These are phyloP conservation scores for Pseudohyphozyma bogoriensis DNA, from an alignment of 768 basidiomycete species.

Conservation along the genomic window DNA sequence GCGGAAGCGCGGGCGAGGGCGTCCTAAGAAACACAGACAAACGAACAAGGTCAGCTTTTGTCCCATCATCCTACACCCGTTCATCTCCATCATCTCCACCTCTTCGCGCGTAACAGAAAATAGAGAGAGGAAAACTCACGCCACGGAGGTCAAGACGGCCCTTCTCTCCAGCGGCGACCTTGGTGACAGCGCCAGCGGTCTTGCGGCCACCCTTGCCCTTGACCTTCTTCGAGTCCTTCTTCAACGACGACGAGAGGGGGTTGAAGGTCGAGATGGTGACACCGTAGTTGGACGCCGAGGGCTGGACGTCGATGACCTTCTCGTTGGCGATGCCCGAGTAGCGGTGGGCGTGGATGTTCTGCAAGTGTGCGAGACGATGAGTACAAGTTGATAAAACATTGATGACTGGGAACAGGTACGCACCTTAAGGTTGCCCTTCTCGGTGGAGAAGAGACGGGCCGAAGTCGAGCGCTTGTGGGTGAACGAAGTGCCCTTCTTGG, in stretches of 20 bases:
- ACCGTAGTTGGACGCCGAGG: slow-evolving; percentile 14
- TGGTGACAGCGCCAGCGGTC: neutral
- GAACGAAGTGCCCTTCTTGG: slow-evolving; percentile 1
- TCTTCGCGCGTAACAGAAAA: too few relatives aligned
- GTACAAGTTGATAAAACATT: neutral
- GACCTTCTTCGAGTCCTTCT: slow-evolving; percentile 17
- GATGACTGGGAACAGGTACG: neutral
- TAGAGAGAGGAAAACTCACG: slow-evolving; percentile 3
- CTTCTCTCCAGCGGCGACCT: neutral
- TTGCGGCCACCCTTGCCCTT: slow-evolving; percentile 12
- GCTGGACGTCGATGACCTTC: slow-evolving; percentile 27
- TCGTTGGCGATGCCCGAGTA: slow-evolving; percentile 40
- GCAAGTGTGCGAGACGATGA: neutral
- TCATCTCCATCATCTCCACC: neutral
- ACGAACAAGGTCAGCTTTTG: too few relatives aligned
- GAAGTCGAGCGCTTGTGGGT: neutral
- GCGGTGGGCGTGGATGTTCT: slow-evolving; percentile 38
- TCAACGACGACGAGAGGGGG: slow-evolving; percentile 9
- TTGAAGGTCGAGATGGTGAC: slow-evolving; percentile 13
- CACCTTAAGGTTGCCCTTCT: slow-evolving; percentile 4
- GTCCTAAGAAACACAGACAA: too few relatives aligned
- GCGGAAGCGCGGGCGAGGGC: slow-evolving; percentile 26
- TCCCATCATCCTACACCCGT: too few relatives aligned
- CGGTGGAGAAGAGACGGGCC: slow-evolving; percentile 2
- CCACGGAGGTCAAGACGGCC: slow-evolving; percentile 6